Evolutionary conservation across 768 basidiomycete genomes (phyloP), one percentile per base, ranked within the genome.

Genomic region (Lactarius akahatsu): DNA sequence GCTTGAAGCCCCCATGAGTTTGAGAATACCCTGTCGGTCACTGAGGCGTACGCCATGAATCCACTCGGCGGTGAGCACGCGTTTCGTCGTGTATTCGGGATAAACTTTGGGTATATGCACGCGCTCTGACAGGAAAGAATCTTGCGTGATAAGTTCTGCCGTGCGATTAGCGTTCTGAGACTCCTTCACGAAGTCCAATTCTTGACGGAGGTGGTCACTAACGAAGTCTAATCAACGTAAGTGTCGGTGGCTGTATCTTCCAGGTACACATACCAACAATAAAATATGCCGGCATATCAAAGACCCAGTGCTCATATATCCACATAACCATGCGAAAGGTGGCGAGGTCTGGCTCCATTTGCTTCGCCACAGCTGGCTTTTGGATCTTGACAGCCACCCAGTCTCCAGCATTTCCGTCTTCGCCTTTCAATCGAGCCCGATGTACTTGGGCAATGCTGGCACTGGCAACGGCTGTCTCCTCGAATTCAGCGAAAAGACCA

Each of bases 371-470:
- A 40, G 87, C 90, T 2, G 93, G 94, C 72, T 96, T 96, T 78
- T 97, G 94, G 26, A 92, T 81, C 78, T 98, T 98, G 67, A 98
- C 95, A 0, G 95, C 96, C 1, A 98, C 94, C 85, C 89, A 89
- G 41, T 83, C 79, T 38, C 76, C 78, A 26, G 65, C 59, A 59
- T 52, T n/a, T 30, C 75, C 73, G 60, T 74, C 75, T 52, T 70
- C 59, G 26, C 73, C 74, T 69, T 78, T 81, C 50, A 88, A 73
- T n/a, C 76, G 79, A 5, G 96, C 96, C 55, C 83, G 82, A 73
- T 97, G 95, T 0, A 97, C 96, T 74, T 97, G 96, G 0, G 95
- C 95, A 64, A 98, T 89, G 71, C 91, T 92, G 2, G 96, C 96
- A 67, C 90, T 92, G 0, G 95, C 95, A 1, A 92, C 79, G 0